phyloP scores from a whole-genome alignment of 495 filamentous ascomycete species.

The Aspergillus kassunensis region DNA sequence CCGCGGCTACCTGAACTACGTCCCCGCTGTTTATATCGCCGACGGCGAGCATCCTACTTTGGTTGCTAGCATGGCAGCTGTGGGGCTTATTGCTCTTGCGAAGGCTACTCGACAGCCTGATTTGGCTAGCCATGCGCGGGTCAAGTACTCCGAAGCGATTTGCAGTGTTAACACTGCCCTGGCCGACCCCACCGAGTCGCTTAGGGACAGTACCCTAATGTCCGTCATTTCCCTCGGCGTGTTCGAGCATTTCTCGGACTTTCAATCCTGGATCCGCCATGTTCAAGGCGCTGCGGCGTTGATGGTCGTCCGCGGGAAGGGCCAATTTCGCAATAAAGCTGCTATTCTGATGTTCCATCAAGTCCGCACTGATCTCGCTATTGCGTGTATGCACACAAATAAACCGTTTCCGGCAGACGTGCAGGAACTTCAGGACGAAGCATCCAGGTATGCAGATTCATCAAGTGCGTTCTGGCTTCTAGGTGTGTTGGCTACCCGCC shows the following conservation, averaged over 20 bases:
- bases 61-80: constrained; percentile 38
- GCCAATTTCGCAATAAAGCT: constrained; percentile 44
- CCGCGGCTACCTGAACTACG: constrained; percentile 33
- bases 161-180: constrained; percentile 46
- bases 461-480: constrained; percentile 19
- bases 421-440: constrained; percentile 26
- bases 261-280: constrained; percentile 47
- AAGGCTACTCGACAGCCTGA: constrained; percentile 29
- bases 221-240: constrained; percentile 56
- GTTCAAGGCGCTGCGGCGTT: constrained; percentile 51
- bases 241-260: constrained; percentile 51
- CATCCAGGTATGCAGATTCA: constrained; percentile 16
- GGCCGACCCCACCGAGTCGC: constrained; percentile 42
- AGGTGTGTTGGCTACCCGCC: constrained; percentile 21
- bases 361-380: constrained; percentile 35
- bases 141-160: constrained; percentile 40
- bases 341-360: constrained; percentile 53
- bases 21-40: constrained; percentile 20
- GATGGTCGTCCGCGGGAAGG: constrained; percentile 43
- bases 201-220: constrained; percentile 57
- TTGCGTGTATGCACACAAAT: constrained; percentile 18
- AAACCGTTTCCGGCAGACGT: constrained; percentile 24
- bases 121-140: constrained; percentile 31
- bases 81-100: constrained; percentile 41
- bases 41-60: constrained; percentile 32